These are phyloP conservation scores for Lichtheimia ramosa DNA, from an alignment of 371 early-diverging fungal genomes.

Conservation along the genomic window DNA sequence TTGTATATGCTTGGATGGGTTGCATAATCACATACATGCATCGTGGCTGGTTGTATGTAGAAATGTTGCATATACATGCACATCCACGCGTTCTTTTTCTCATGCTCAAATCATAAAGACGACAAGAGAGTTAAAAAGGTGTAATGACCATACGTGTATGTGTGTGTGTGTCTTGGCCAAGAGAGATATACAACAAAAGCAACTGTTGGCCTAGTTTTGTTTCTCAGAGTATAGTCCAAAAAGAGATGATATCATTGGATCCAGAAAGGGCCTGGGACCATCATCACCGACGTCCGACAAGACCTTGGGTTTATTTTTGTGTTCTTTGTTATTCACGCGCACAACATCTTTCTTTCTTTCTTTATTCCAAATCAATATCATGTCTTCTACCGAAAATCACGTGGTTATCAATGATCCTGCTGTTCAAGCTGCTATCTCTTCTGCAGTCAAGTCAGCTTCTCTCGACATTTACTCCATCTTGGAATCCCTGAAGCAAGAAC, in stretches of 20 bases:
- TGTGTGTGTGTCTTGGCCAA: too few species aligned
- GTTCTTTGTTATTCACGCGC: background rate
- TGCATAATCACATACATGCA: too few species aligned
- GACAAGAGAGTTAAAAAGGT: too few species aligned
- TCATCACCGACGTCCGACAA: background rate
- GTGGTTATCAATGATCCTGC: constrained; percentile 2
- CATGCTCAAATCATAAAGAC: too few species aligned
- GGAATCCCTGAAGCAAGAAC: constrained; percentile 8
- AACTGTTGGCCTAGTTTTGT: too few species aligned
- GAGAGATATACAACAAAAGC: too few species aligned
- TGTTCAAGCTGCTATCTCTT: constrained; percentile 30
- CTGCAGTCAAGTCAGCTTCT: constrained; percentile 22
- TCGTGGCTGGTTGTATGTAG: too few species aligned
- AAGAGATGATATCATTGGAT: background rate
- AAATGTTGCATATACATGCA: too few species aligned
- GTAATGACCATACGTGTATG: too few species aligned
- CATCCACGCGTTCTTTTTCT: too few species aligned
- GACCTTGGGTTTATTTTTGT: background rate
- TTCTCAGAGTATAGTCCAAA: background rate
- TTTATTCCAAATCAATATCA: background rate
- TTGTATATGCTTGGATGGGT: too few species aligned
- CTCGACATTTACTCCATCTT: constrained; percentile 27
- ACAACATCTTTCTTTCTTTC: background rate
- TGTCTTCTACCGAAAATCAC: constrained; percentile 4
- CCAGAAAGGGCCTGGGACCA: background rate